phyloP scores from a whole-genome alignment of 75 land plant genomes.

The Picea sitchensis region DNA sequence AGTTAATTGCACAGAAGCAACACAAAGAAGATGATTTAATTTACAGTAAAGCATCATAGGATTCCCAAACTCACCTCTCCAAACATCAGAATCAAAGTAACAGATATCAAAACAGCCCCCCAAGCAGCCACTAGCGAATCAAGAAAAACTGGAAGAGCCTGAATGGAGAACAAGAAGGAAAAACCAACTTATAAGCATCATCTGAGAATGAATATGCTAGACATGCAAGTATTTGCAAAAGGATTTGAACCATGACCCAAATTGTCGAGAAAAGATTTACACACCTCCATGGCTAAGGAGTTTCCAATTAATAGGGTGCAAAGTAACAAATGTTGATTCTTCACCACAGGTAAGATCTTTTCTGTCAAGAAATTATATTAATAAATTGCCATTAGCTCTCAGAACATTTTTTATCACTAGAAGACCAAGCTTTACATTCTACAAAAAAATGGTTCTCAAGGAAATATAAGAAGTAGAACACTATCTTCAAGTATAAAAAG shows the following conservation, averaged over 20 bases:
- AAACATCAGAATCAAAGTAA: conserved; percentile 71
- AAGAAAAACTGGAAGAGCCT: conserved; percentile 93
- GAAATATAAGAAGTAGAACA: too few species aligned
- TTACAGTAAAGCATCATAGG: neutral
- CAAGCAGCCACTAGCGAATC: conserved; percentile 61
- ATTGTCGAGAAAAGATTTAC: neutral
- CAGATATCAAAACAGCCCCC: conserved; percentile 75
- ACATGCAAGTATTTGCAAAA: neutral
- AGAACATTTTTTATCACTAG: neutral
- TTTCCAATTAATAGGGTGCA: conserved; percentile 85
- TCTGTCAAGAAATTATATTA: conserved; percentile 32
- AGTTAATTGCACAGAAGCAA: conserved; percentile 5
- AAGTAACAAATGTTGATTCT: conserved; percentile 79
- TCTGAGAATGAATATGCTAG: neutral
- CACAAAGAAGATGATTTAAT: neutral
- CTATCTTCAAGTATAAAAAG: too few species aligned
- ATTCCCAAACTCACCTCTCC: conserved; percentile 54
- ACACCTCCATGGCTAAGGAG: conserved; percentile 85
- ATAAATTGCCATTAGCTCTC: conserved; percentile 7
- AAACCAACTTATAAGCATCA: conserved; percentile 5
- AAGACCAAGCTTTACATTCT: neutral
- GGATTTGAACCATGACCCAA: neutral
- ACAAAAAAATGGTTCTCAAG: neutral
- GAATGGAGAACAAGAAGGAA: neutral
- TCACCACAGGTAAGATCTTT: conserved; percentile 80